phyloP scores from a whole-genome alignment of 495 filamentous ascomycete genomes.

The Penicillium waksmanii region DNA sequence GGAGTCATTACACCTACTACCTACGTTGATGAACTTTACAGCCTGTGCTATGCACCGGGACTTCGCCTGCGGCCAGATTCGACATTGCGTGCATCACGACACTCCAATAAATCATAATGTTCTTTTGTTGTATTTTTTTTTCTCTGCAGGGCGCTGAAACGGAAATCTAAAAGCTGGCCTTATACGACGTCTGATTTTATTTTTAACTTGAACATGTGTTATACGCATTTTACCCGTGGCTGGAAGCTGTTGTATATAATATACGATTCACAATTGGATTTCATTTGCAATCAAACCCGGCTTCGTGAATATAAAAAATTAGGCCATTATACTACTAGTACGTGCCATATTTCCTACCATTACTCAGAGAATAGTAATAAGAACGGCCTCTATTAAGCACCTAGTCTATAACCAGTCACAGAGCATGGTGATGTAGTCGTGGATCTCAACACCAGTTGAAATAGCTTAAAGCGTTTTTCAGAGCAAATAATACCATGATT shows the following conservation, averaged over 20 bases:
- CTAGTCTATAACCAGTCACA: no score
- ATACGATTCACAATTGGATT: no score
- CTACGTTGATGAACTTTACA: conserved; percentile 51
- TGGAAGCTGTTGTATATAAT: not conserved
- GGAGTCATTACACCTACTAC: conserved; percentile 28
- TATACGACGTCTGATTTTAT: not conserved
- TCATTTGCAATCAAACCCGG: no score
- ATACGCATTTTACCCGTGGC: not conserved
- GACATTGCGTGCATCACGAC: conserved; percentile 10
- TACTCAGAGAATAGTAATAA: no score
- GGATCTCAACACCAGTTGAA: no score
- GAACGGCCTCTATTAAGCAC: no score
- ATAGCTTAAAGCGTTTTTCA: no score
- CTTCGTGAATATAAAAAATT: not conserved
- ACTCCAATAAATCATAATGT: conserved; percentile 8
- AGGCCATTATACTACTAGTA: no score
- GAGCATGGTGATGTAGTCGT: no score
- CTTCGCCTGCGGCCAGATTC: conserved; percentile 38
- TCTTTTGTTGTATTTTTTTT: not conserved
- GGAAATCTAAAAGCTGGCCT: not conserved
- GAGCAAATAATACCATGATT: no score
- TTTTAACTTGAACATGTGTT: not conserved
- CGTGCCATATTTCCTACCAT: no score
- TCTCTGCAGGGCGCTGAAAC: not conserved
- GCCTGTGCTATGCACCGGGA: conserved; percentile 43